Evolutionary conservation across 306 rosid genomes (phyloP), one percentile per base, ranked within the genome.

Genomic region (Rosa lucieae): DNA sequence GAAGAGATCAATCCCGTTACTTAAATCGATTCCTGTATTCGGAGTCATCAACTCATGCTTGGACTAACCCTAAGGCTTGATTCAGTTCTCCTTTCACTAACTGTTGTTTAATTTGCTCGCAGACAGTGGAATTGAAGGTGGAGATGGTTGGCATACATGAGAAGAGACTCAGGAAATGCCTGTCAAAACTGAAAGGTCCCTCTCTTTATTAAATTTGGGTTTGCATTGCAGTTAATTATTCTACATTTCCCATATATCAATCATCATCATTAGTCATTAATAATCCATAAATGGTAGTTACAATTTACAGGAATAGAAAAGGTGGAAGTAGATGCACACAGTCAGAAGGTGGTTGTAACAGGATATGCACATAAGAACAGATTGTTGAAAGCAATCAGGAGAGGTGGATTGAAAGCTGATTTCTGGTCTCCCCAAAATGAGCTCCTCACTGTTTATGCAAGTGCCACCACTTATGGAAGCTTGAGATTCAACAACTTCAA

Each of bases 81-180:
- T 13, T 48, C 53, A 48, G 53, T 48, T 10, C 52, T 48, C 17
- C 53, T 12, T 10, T 13, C 53, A 48, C 53, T 13, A 48, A 48
- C 53, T 48, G 53, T 48, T 3, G 53, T 8, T 48, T 48, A 44
- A 10, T 74, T 73, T 82, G 81, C 92, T 0, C 11, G 47, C 47
- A 94, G 98, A 86, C 79, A 39, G 97, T 94, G 48, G 98, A 92
- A 74, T 76, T 94, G 80, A 94, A 94, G 88, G 98, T 94, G 78
- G 97, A 94, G 82, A 94, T 94, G 98, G 96, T 89, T 4, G 94
- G 94, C 73, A 83, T 94, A 81, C 96, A 94, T 44, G 98, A 94
- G 90, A 94, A 86, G 79, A 87, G 97, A 81, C 82, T 94, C 10
- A 84, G 98, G 85, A 94, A 94, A 85, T 87, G 92, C 81, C 86